Evolutionary conservation across 306 rosid species (phyloP).

Genomic region (Ormosia semicastrata): DNA sequence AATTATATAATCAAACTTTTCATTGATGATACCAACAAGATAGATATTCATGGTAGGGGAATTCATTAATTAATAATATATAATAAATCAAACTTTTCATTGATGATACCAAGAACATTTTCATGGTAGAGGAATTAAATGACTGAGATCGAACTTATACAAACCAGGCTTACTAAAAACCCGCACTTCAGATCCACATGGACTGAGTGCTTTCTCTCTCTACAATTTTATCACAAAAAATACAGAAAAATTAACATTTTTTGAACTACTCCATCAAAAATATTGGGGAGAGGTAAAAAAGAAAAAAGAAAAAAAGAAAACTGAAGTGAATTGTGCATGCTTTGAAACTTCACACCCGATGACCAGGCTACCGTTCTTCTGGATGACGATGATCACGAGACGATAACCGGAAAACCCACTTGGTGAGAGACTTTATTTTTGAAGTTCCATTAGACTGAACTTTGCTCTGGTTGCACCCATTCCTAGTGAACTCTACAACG

Average conservation of each 20-base stretch:
- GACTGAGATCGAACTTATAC: constrained; percentile 24
- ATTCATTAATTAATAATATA: neutral
- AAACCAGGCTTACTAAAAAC: constrained; percentile 31
- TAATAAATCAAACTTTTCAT: constrained; percentile 14
- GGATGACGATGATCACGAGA: constrained; percentile 54
- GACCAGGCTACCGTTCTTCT: constrained; percentile 58
- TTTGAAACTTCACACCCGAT: constrained; percentile 3
- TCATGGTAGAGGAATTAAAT: neutral
- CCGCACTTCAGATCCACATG: constrained; percentile 61
- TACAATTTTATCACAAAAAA: constrained; percentile 30
- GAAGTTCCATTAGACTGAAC: constrained; percentile 15
- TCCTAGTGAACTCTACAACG: constrained; percentile 33
- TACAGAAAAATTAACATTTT: neutral
- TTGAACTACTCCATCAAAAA: constrained; percentile 39
- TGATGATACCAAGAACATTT: neutral
- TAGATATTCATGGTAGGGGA: neutral
- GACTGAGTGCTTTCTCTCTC: constrained; percentile 63
- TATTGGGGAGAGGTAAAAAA: constrained; percentile 25
- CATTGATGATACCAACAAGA: constrained; percentile 17
- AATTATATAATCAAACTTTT: neutral
- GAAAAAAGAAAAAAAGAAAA: neutral
- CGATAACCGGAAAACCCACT: constrained; percentile 93
- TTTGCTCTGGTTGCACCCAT: neutral
- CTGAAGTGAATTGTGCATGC: constrained; percentile 7
- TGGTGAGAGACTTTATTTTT: constrained; percentile 50